These are phyloP conservation scores for Citrus trifoliata DNA, from an alignment of 345 rosid species.

Conservation along the genomic window DNA sequence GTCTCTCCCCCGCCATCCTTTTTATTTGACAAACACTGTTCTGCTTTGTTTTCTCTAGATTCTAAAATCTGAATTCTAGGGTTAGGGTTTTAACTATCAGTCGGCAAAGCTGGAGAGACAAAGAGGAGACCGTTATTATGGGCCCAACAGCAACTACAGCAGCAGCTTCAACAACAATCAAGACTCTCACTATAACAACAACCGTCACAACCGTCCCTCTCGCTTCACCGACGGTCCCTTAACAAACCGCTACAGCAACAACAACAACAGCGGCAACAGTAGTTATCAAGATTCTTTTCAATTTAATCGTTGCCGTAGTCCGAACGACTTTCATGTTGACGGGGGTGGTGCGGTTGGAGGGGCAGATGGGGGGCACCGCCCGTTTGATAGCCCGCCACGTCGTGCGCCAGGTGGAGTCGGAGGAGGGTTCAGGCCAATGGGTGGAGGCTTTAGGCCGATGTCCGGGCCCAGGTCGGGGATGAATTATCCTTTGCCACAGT, in stretches of 20 bases:
- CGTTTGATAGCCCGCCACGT: slow-evolving; percentile 59
- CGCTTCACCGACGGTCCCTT: slow-evolving; percentile 42
- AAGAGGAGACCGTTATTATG: slow-evolving; percentile 63
- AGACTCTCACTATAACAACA: slow-evolving; percentile 32
- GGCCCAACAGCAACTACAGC: slow-evolving; percentile 17
- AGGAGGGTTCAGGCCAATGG: slow-evolving; percentile 35
- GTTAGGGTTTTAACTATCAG: slow-evolving; percentile 22
- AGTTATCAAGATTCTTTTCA: slow-evolving; percentile 32
- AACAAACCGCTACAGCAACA: slow-evolving; percentile 25
- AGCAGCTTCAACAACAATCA: slow-evolving; percentile 24
- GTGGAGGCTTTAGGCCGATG: slow-evolving; percentile 32
- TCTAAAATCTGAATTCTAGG: slow-evolving; percentile 10
- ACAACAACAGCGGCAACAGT: neutral
- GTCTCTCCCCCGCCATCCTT: too few relatives aligned
- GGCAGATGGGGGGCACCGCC: slow-evolving; percentile 39
- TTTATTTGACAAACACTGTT: too few relatives aligned
- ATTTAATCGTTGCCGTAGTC: slow-evolving; percentile 60
- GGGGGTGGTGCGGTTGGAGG: slow-evolving; percentile 39
- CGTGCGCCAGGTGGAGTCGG: slow-evolving; percentile 32
- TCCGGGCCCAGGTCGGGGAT: slow-evolving; percentile 38
- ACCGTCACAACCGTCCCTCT: slow-evolving; percentile 32
- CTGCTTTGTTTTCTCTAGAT: too few relatives aligned
- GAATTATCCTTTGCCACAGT: slow-evolving; percentile 21
- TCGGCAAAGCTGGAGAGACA: slow-evolving; percentile 69
- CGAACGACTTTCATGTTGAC: slow-evolving; percentile 43